Evolutionary conservation across 2,329 filamentous ascomycete species (phyloP).

Genomic region (Fonsecaea nubica): DNA sequence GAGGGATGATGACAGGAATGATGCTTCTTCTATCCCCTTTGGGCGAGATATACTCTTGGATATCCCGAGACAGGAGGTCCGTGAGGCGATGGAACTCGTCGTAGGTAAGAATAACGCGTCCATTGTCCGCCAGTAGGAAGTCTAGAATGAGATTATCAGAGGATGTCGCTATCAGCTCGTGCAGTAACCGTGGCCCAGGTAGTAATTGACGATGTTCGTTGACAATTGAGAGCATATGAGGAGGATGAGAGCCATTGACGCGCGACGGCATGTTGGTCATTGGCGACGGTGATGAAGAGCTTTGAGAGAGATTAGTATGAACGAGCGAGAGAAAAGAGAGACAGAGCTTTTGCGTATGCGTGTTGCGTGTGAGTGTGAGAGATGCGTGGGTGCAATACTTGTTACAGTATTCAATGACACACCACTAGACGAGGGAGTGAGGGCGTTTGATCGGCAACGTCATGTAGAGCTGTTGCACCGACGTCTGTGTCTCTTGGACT

Average conservation of each 20-base stretch:
- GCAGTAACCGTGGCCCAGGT: conserved; percentile 63
- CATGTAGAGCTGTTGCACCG: conserved; percentile 3
- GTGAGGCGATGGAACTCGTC: conserved; percentile 55
- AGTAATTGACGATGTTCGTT: conserved; percentile 62
- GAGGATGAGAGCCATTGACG: conserved; percentile 15
- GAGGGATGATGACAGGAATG: conserved; percentile 77
- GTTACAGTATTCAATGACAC: not conserved
- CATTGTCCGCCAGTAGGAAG: conserved; percentile 61
- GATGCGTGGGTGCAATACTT: not conserved
- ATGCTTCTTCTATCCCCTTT: conserved; percentile 48
- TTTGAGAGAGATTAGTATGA: not conserved
- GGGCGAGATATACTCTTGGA: conserved; percentile 35
- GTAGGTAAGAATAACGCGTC: conserved; percentile 64
- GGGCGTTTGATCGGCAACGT: conserved; percentile 11
- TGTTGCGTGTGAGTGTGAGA: no score
- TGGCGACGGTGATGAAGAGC: not conserved
- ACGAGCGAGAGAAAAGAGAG: not conserved
- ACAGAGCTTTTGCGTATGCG: not conserved
- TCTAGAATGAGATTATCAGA: conserved; percentile 65
- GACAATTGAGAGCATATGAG: conserved; percentile 59
- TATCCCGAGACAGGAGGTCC: conserved; percentile 36
- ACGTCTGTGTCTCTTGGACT: not conserved
- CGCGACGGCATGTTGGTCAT: conserved; percentile 11
- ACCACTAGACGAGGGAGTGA: not conserved
- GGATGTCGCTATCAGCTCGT: conserved; percentile 65